Evolutionary conservation across 2,329 filamentous ascomycete genomes (phyloP).

Genomic region (Coniochaeta sp.): DNA sequence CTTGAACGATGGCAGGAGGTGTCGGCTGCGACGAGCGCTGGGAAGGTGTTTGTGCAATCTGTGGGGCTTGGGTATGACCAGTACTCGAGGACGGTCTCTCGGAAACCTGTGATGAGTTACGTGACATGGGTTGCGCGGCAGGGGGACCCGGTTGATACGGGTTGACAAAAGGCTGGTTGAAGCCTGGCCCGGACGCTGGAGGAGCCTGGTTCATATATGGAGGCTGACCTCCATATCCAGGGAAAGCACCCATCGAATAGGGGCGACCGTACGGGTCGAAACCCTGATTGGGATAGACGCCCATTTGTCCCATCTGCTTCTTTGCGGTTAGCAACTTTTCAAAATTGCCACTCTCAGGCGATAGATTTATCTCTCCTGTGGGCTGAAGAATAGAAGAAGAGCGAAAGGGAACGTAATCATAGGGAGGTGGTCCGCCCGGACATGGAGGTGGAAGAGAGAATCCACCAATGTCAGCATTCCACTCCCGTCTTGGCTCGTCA

Average conservation of each 20-base stretch:
- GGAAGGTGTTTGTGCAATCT: constrained; percentile 50
- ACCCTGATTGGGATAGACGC: background rate
- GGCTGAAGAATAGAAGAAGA: constrained; percentile 19
- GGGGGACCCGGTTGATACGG: constrained; percentile 25
- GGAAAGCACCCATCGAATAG: constrained; percentile 16
- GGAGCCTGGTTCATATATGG: constrained; percentile 39
- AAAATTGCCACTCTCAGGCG: constrained; percentile 62
- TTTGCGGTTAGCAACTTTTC: constrained; percentile 65
- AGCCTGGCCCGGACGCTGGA: constrained; percentile 40
- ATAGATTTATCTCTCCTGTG: constrained; percentile 45
- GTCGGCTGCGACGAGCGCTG: constrained; percentile 55
- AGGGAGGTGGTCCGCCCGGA: constrained; percentile 12
- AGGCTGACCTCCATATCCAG: constrained; percentile 26
- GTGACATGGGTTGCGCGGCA: constrained; percentile 68
- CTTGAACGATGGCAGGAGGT: constrained; percentile 30
- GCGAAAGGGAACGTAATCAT: constrained; percentile 18
- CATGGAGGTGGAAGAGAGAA: constrained; percentile 12
- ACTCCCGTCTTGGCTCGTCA: constrained; percentile 22
- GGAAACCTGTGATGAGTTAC: constrained; percentile 75
- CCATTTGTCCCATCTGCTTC: constrained; percentile 42
- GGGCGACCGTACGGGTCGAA: constrained; percentile 5
- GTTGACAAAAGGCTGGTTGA: constrained; percentile 37
- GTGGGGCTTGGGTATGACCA: constrained; percentile 53
- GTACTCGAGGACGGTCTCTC: constrained; percentile 58
- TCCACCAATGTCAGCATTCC: constrained; percentile 14